Evolutionary conservation across 352 stramenopile genomes (phyloP), one percentile per base, ranked within the genome.

Genomic region (Hyaloperonospora arabidopsidis): DNA sequence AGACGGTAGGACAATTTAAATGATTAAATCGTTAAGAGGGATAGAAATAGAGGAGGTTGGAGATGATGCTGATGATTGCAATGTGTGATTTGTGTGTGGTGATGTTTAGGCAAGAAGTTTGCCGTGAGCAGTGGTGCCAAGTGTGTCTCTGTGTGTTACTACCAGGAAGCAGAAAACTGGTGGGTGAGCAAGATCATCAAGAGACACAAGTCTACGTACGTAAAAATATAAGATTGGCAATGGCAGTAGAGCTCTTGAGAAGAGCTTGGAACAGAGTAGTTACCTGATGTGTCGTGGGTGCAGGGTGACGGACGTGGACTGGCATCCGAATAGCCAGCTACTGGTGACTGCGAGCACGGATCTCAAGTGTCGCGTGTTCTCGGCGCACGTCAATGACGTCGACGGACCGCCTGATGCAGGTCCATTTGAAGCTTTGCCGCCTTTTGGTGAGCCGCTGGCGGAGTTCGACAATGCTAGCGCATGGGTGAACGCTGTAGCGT

Each of bases 111-210:
- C 28, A 84, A 82, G 15, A 97, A 97, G 67, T 97, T 98, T 68
- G 93, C 93, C 2, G 91, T 97, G 25, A 89, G 79, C 19, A 96
- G 84, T 51, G 86, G 89, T 29, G 77, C 87, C 58, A 98, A 98
- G 69, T 95, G 85, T 56, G 87, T 97, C 19, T 92, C 92, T 0
- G 87, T 98, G 41, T 97, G 90, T 62, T 92, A 87, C 58, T 97
- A 97, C 60, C 86, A 97, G 65, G 73, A 72, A 29, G 62, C 73
- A 6, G 89, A 96, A 61, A 93, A 98, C 69, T 98, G 92, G 92
- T 98, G 93, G 89, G 82, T 98, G 50, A 90, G 76, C 58, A 97
- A 97, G 76, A 95, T 97, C 65, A 96, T 98, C 71, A 98, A 97
- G 70, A 96, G 96, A 62, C 89, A 97, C 78, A 98, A 97, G 76